phyloP scores from a whole-genome alignment of 768 basidiomycete species.

The Tulasnella sp. region DNA sequence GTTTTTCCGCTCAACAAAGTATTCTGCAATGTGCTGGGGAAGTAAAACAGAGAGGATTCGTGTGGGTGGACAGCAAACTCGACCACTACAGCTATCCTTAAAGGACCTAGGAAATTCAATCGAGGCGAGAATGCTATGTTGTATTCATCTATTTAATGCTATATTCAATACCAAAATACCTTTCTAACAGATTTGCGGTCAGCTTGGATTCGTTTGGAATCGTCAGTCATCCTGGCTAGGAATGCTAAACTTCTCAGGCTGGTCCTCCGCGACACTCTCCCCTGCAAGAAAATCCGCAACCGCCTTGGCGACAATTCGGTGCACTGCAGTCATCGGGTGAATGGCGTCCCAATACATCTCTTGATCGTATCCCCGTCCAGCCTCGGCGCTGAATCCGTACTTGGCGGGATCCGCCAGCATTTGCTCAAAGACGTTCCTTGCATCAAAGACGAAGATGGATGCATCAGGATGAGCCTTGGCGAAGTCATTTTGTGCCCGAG shows the following conservation, averaged over 20 bases:
- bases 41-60: no score
- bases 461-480: slow-evolving; percentile 49
- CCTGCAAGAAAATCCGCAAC: slow-evolving; percentile 24
- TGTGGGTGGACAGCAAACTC: no score
- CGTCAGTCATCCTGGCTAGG: background rate
- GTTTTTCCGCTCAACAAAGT: no score
- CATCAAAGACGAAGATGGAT: slow-evolving; percentile 51
- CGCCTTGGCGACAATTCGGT: slow-evolving; percentile 28
- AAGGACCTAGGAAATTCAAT: no score
- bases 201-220: no score
- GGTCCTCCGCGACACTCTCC: background rate
- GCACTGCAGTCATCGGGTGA: slow-evolving; percentile 22
- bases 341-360: slow-evolving; percentile 14
- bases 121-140: background rate
- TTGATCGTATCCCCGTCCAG: slow-evolving; percentile 39
- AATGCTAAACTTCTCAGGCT: background rate
- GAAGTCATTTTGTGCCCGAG: slow-evolving; percentile 46
- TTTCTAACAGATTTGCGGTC: no score
- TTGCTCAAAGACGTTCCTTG: slow-evolving; percentile 49
- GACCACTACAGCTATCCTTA: no score
- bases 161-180: no score
- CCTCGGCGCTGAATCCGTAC: slow-evolving; percentile 48
- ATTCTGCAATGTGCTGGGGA: no score
- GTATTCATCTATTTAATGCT: no score
- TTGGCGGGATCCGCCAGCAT: slow-evolving; percentile 53